Evolutionary conservation across 1,284 basidiomycete genomes (phyloP), one percentile per base, ranked within the genome.

Genomic region (Moesziomyces sp.): DNA sequence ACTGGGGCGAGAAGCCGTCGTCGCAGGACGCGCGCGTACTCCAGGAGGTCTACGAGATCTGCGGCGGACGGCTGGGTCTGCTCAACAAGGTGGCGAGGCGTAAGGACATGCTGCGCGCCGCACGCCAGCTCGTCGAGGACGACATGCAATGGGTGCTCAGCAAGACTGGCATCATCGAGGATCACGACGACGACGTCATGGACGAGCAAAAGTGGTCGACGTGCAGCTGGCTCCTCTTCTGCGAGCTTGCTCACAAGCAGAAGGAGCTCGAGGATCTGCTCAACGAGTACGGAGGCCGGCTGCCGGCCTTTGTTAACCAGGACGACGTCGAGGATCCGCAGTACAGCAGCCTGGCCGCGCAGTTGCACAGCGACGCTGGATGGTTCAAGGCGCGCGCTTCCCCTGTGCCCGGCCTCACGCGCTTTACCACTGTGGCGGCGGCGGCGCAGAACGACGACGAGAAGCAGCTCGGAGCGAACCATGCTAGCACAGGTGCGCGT

Each of bases 171-270:
- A 77, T 82, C 58, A 82, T 82, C 42, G 76, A 79, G 52, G 79
- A 80, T 40, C 79, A 81, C 43, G 79, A 81, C 44, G 79, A 81
- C 42, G 79, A 80, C 53, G 79, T 80, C 46, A 81, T 81, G 79
- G 79, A 81, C 58, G 79, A 81, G 63, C 79, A 81, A 55, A 74
- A 81, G 70, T 81, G 80, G 80, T 70, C 76, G 30, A 81, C 80
- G 5, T 81, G 80, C 63, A 78, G 76, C 55, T 81, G 80, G 80
- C 65, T 81, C 23, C 67, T 81, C 35, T 81, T 81, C 47, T 48
- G 46, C 46, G 80, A 80, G 57, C 56, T 81, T 7, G 57, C 72
- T 6, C 64, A 68, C 43, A 68, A 75, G 55, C 80, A 81, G n/a
- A 63, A 74, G 45, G 74, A 66, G 47, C 55, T 81, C 43, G 80